These are phyloP conservation scores for Vitellaria paradoxa DNA, from an alignment of 179 eudicot genomes.

Conservation along the genomic window DNA sequence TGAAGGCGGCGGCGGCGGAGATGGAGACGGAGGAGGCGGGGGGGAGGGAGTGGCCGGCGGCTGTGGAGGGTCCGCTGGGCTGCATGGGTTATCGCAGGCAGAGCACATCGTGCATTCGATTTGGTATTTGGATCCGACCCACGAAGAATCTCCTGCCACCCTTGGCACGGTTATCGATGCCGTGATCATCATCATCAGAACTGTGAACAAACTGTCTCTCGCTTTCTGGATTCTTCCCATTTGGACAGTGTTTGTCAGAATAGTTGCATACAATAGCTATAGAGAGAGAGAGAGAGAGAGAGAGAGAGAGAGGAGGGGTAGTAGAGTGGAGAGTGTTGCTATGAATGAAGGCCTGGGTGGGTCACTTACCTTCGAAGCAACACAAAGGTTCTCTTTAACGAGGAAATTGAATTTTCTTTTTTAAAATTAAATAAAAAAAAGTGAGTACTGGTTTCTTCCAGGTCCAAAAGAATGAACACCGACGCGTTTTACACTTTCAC, in stretches of 20 bases:
- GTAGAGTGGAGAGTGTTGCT: too few relatives aligned
- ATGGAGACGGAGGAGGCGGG: neutral
- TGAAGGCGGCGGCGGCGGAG: neutral
- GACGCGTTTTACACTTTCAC: too few relatives aligned
- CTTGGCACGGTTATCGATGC: neutral
- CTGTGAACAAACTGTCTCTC: neutral
- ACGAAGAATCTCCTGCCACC: slow-evolving; percentile 23
- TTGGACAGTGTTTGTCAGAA: neutral
- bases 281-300: too few relatives aligned
- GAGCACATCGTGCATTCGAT: slow-evolving; percentile 77
- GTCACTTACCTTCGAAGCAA: too few relatives aligned
- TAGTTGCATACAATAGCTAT: too few relatives aligned
- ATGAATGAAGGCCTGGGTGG: too few relatives aligned
- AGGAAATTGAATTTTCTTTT: too few relatives aligned
- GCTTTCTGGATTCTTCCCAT: neutral
- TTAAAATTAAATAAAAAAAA: too few relatives aligned
- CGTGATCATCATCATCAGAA: neutral
- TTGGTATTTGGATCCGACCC: slow-evolving; percentile 57
- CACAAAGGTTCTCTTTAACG: too few relatives aligned
- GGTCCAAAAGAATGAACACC: too few relatives aligned
- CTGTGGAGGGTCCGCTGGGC: neutral
- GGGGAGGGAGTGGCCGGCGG: slow-evolving; percentile 11
- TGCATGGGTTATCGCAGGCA: slow-evolving; percentile 70
- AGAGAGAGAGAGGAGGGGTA: too few relatives aligned
- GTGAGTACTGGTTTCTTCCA: too few relatives aligned